Evolutionary conservation across 257 asterid genomes (phyloP), one percentile per base, ranked within the genome.

Genomic region (Solanum pinnatisectum): DNA sequence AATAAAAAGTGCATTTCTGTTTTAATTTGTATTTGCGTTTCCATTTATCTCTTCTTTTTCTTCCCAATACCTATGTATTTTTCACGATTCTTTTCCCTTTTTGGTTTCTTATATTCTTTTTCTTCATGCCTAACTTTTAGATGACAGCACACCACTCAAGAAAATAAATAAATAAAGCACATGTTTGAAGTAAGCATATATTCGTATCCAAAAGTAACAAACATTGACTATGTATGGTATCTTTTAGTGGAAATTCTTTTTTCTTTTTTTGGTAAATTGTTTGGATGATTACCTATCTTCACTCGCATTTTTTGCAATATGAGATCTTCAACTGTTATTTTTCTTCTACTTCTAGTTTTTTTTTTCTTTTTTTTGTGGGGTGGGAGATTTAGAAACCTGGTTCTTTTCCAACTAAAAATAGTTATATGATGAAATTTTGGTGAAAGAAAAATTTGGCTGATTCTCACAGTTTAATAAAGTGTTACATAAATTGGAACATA

Each of bases 1-100:
- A 20, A n/a, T 14, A 76, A 23, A 91, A 92, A 91, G 91, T 89
- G 83, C 83, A 71, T 71, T 88, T 39, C 32, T 90, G 92, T 94
- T 89, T 90, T 85, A 25, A 44, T 79, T 79, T 86, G 87, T 78
- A 67, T 67, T 30, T 27, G 8, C 25, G 14, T 83, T 49, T 81
- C 59, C 78, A 40, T 42, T 70, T 49, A 60, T 36, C 16, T 76
- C 33, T 9, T 46, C 18, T 30, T 46, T 81, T 30, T 81, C 68
- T 81, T 79, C 67, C 37, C 63, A 39, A 16, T 13, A 25, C 6
- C 3, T 9, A 10, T 14, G 10, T 9, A 44, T 15, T 10, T 46
- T 81, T 32, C 33, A 30, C 30, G 2, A 82, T 49, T 49, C 33
- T 46, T 27, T 10, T 2, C 20, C 42, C 18, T 30, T 46, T 49